Conservation (phyloP, 345 rosid genomes). For the Rhodamnia rubescens region DNA sequence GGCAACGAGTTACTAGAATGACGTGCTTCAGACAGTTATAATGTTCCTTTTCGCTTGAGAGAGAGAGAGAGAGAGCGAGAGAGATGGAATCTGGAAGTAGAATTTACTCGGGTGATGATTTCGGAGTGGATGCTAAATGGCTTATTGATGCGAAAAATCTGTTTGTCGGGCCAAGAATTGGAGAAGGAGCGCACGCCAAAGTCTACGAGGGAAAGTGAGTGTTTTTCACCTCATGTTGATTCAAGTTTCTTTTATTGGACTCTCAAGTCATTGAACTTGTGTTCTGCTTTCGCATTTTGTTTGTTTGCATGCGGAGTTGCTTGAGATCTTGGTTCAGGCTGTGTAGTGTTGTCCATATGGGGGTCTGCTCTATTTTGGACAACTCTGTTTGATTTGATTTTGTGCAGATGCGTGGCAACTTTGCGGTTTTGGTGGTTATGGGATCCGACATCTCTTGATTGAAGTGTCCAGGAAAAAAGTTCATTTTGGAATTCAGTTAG, state of each 20-base stretch:
- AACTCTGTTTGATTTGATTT: not conserved
- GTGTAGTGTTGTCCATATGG: not conserved
- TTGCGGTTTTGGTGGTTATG: not conserved
- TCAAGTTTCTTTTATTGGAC: not conserved
- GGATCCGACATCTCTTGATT: not conserved
- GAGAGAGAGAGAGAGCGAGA: not conserved
- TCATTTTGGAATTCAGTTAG: not conserved
- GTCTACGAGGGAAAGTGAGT: constrained; percentile 97
- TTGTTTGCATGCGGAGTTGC: not conserved
- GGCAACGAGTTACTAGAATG: not conserved
- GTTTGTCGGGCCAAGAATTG: constrained; percentile 91
- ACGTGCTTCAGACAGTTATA: not conserved
- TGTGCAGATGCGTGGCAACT: not conserved
- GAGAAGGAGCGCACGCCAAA: constrained; percentile 98
- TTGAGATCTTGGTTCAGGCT: not conserved
- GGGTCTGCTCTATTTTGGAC: not conserved
- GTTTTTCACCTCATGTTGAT: not conserved
- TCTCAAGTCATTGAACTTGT: not conserved
- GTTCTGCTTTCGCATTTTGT: not conserved
- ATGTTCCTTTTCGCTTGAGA: not conserved
- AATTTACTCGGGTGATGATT: constrained; percentile 34
- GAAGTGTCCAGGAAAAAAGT: not conserved
- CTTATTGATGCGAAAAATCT: constrained; percentile 85
- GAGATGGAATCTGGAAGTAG: constrained; percentile 70
- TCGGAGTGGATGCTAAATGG: constrained; percentile 63